A percentile compares a stretch with the other conserved stretches of the same genome.
phyloP scores from a whole-genome alignment of 805 yeast species.

The Spencermartinsiella europaea region DNA sequence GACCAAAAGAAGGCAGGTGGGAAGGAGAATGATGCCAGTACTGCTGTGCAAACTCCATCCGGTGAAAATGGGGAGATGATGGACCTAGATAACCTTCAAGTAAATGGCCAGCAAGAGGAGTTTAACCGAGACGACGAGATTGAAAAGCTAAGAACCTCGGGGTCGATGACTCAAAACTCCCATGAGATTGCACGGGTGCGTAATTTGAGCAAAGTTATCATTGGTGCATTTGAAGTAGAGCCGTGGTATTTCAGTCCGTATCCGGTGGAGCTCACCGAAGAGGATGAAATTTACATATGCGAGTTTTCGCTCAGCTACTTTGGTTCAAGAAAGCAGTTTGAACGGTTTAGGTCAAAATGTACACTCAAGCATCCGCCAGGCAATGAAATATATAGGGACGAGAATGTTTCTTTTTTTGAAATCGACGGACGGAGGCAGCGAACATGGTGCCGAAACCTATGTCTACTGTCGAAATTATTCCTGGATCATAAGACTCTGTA shows the following conservation, averaged over 20 bases:
- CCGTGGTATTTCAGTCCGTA: constrained; percentile 99
- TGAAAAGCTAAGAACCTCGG: constrained; percentile 86
- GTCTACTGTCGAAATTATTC: constrained; percentile 83
- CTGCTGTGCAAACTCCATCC: constrained; percentile 22
- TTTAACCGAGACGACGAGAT: constrained; percentile 87
- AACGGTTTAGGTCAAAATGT: constrained; percentile 82
- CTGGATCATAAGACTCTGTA: constrained; percentile 94
- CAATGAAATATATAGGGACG: constrained; percentile 92
- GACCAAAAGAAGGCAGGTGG: constrained; percentile 15
- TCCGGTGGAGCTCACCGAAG: constrained; percentile 91
- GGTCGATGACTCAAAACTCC: constrained; percentile 91
- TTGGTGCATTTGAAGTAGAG: constrained; percentile 89
- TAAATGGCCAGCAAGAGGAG: constrained; percentile 76
- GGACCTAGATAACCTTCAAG: constrained; percentile 80
- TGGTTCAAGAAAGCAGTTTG: constrained; percentile 85
- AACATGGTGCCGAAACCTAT: constrained; percentile 94
- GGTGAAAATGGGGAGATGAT: constrained; percentile 52
- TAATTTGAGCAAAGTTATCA: constrained; percentile 67
- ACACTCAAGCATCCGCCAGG: constrained; percentile 97
- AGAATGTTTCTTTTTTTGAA: constrained; percentile 89
- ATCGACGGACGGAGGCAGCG: constrained; percentile 95
- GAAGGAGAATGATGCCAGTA: constrained; percentile 33
- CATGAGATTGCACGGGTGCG: constrained; percentile 87
- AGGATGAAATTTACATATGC: constrained; percentile 83
- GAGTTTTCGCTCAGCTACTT: constrained; percentile 87